Conservation (phyloP, 805 yeast genomes). For the Yarrowia deformans region DNA sequence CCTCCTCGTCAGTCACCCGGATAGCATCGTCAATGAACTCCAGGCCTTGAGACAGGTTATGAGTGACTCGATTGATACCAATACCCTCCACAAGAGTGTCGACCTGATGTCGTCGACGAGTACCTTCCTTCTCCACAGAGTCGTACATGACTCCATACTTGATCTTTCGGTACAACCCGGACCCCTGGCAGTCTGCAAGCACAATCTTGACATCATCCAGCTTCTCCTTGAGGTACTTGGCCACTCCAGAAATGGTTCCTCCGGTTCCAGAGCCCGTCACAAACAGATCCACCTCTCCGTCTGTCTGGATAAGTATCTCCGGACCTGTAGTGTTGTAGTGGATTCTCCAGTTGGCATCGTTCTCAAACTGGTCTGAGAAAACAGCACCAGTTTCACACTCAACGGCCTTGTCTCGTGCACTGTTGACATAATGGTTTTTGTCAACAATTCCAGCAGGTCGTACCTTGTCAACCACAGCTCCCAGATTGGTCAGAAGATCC, state of each 20-base stretch:
- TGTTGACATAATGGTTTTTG: slow-evolving; percentile 89
- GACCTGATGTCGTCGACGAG: slow-evolving; percentile 93
- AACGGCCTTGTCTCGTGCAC: slow-evolving; percentile 59
- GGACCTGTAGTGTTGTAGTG: slow-evolving; percentile 91
- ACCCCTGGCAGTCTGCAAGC: slow-evolving; percentile 95
- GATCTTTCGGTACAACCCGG: slow-evolving; percentile 85
- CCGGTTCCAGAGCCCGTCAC: slow-evolving; percentile 96
- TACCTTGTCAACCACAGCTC: slow-evolving; percentile 84
- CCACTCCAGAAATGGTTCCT: slow-evolving; percentile 95
- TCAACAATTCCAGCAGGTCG: slow-evolving; percentile 96
- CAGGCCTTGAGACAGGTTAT: slow-evolving; percentile 78
- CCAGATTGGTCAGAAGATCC: slow-evolving; percentile 70
- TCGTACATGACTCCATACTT: slow-evolving; percentile 95
- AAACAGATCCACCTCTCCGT: slow-evolving; percentile 70
- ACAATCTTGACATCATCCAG: slow-evolving; percentile 58
- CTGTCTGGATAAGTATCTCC: slow-evolving; percentile 80
- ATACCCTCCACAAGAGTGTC: slow-evolving; percentile 95
- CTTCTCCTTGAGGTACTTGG: slow-evolving; percentile 69
- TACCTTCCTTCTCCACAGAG: slow-evolving; percentile 86
- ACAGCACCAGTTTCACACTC: slow-evolving; percentile 48
- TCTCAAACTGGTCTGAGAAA: slow-evolving; percentile 96
- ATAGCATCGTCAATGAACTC: slow-evolving; percentile 75
- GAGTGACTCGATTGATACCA: slow-evolving; percentile 86
- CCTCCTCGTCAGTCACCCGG: slow-evolving; percentile 79
- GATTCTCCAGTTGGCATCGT: slow-evolving; percentile 84